phyloP scores from a whole-genome alignment of 352 stramenopile genomes.

The Globisporangium apiculatum region DNA sequence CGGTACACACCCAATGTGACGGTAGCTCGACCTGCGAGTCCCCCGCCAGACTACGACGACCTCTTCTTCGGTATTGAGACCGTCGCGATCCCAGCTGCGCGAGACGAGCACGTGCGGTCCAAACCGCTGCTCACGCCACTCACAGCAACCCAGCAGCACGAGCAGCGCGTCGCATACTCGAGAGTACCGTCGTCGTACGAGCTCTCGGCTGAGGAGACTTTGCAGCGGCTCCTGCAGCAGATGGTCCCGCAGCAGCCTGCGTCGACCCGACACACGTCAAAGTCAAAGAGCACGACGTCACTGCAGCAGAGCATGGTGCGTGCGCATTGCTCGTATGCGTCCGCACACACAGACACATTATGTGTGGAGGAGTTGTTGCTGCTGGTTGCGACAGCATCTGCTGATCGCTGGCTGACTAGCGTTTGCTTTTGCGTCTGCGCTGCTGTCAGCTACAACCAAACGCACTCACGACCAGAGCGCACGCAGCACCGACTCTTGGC shows the following conservation, averaged over 20 bases:
- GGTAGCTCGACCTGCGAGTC: slow-evolving; percentile 22
- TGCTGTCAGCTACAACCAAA: neutral
- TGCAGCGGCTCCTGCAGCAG: slow-evolving; percentile 44
- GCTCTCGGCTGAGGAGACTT: slow-evolving; percentile 34
- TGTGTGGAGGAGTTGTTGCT: too few relatives aligned
- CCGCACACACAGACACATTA: too few relatives aligned
- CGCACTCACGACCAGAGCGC: neutral
- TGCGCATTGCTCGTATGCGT: too few relatives aligned
- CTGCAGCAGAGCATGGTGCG: too few relatives aligned
- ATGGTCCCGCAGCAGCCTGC: slow-evolving; percentile 22
- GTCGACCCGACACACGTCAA: neutral
- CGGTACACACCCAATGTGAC: neutral
- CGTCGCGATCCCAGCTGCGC: slow-evolving; percentile 15
- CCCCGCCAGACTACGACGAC: slow-evolving; percentile 48
- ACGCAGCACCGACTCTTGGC: too few relatives aligned
- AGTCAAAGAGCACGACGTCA: neutral
- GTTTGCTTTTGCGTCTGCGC: too few relatives aligned
- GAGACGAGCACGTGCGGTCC: neutral
- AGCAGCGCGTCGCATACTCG: neutral
- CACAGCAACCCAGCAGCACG: slow-evolving; percentile 5
- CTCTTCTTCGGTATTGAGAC: slow-evolving; percentile 69
- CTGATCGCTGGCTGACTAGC: too few relatives aligned
- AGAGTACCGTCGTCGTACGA: neutral
- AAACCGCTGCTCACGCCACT: neutral
- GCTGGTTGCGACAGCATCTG: too few relatives aligned